These are phyloP conservation scores for Ceratocystis harringtonii DNA, from an alignment of 2,329 filamentous ascomycete species.

Conservation along the genomic window DNA sequence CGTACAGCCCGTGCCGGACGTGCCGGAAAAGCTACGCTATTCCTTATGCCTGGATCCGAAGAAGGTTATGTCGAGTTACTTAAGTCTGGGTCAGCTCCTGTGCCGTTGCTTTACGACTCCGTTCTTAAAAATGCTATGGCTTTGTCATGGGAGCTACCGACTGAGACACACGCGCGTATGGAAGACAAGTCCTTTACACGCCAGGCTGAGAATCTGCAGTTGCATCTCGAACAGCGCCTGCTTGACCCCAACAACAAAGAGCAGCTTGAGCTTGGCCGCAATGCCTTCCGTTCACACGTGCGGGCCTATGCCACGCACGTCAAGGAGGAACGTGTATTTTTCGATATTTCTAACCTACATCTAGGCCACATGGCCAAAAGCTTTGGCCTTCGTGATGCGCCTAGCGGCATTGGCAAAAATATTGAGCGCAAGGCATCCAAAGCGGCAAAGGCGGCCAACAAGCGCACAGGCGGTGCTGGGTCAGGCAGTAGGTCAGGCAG, in stretches of 20 bases:
- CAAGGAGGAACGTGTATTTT: conserved; percentile 67
- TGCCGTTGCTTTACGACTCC: conserved; percentile 37
- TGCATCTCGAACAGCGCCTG: conserved; percentile 45
- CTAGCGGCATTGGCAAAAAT: conserved; percentile 59
- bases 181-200: conserved; percentile 32
- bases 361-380: conserved; percentile 88
- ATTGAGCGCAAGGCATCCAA: conserved; percentile 32
- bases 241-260: conserved; percentile 39
- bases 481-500: conserved; percentile 22
- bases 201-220: conserved; percentile 42
- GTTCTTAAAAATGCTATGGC: conserved; percentile 52
- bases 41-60: conserved; percentile 79
- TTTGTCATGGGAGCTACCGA: conserved; percentile 46
- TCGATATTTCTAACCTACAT: conserved; percentile 84
- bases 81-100: conserved; percentile 34
- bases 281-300: conserved; percentile 82
- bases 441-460: conserved; percentile 23
- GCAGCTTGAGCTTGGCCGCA: conserved; percentile 64
- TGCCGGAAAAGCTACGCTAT: conserved; percentile 72
- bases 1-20: conserved; percentile 87
- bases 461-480: conserved; percentile 23
- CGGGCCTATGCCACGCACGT: conserved; percentile 91
- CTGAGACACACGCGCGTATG: conserved; percentile 46
- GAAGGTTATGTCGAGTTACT: conserved; percentile 77
- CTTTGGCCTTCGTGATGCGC: conserved; percentile 78